Base-by-base conservation (phyloP, 805 yeast species). In the Candida cerambycidarum region DNA sequence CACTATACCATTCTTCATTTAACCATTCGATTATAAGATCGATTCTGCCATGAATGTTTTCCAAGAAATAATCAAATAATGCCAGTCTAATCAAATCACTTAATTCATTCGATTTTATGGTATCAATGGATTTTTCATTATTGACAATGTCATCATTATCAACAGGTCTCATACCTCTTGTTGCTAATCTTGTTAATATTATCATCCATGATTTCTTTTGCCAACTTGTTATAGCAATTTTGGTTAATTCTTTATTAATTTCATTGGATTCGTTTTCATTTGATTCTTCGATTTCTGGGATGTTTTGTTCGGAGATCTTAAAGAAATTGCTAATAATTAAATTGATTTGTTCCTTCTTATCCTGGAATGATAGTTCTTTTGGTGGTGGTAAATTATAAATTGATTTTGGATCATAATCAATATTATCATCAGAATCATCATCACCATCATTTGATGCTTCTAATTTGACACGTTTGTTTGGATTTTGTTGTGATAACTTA, bases 1-100 rank as follows among this genome's bases (percentile, higher is more conserved):
- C 86, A 38, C 79, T 70, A 64, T 79, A 82, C 95, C 97, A 93
- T 61, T 93, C 99, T 63, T 93, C 99, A 55, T 85, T 90, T 42
- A 93, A 67, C 99, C 99, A 93, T 48, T 85, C 89, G 29, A 92
- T 80, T 14, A 89, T 81, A 27, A 83, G 64, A 45, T 87, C 95
- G 10, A 90, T 73, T 27, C 92, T 70, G 8, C 69, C 71, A 42
- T 84, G 84, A 53, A 90, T 81, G 56, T 85, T 87, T 9, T 75
- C 82, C 54, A 87, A 70, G 42, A 89, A 82, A 57, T 84, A 86
- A 13, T 82, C 80, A 46, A 84, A 83, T 9, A 93, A 65, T 16
- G 88, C 78, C 16, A 76, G 79, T 52, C 97, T 73, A 10, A 92
- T 78, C 46, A 80, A 58, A 42, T 80, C 76, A 46, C 87, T 71